These are phyloP conservation scores for Marchantia polymorpha DNA, from an alignment of 225 moss, liverwort and hornwort genomes.

Conservation along the genomic window DNA sequence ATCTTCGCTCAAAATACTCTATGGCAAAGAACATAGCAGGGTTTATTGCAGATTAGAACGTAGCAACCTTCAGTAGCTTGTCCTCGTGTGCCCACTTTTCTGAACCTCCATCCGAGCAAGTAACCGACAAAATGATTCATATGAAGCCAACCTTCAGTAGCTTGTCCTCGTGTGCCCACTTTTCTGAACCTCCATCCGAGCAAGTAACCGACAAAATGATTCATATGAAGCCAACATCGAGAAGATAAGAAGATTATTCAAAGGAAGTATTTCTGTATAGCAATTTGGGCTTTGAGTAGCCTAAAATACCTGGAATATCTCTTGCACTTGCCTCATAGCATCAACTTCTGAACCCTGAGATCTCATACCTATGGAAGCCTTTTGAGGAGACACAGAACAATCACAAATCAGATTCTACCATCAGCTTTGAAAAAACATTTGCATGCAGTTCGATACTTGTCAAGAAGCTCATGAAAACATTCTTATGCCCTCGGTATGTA, in stretches of 20 bases:
- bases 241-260: not conserved
- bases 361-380: slow-evolving; percentile 74
- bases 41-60: not conserved
- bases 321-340: slow-evolving; percentile 81
- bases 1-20: slow-evolving; percentile 85
- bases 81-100: too few relatives aligned
- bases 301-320: slow-evolving; percentile 65
- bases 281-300: not conserved
- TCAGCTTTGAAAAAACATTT: not conserved
- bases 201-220: not conserved
- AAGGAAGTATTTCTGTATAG: too few relatives aligned
- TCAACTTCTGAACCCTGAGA: slow-evolving; percentile 67
- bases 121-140: not conserved
- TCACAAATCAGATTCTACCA: slow-evolving; percentile 6
- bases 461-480: not conserved
- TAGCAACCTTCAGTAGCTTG: not conserved
- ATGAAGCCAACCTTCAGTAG: not conserved
- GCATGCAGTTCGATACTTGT: too few relatives aligned
- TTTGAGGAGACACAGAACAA: slow-evolving; percentile 21
- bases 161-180: not conserved
- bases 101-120: not conserved
- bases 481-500: too few relatives aligned
- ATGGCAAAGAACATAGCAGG: slow-evolving; percentile 18
- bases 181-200: not conserved
- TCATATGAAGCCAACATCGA: not conserved